Percentiles rank a stretch among this genome's conserved stretches.
These are phyloP conservation scores for Euptelea pleiosperma DNA, from an alignment of 164 flowering plant species.

Conservation along the genomic window DNA sequence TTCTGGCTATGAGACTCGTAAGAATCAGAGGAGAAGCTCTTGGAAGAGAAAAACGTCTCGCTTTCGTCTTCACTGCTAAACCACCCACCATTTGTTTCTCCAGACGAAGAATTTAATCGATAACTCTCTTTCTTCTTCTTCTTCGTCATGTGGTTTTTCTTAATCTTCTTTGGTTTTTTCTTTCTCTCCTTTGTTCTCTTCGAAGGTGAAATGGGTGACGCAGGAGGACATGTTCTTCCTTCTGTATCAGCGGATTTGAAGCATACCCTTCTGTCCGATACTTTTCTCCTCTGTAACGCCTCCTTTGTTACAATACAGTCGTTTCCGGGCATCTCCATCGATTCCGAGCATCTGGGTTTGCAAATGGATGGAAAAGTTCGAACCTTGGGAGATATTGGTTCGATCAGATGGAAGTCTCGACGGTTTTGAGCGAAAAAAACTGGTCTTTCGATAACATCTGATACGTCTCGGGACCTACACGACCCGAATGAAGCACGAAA, in stretches of 20 bases:
- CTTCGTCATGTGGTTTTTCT: constrained; percentile 12
- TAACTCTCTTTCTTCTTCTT: constrained; percentile 5
- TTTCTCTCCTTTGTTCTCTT: constrained; percentile 9
- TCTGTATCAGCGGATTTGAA: constrained; percentile 13
- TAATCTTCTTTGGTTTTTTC: constrained; percentile 2
- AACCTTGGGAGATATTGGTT: constrained; percentile 26
- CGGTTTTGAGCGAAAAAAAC: constrained; percentile 26
- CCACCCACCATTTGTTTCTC: constrained; percentile 24
- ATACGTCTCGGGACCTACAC: constrained; percentile 42
- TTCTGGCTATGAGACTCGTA: constrained; percentile 22
- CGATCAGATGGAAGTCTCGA: constrained; percentile 15
- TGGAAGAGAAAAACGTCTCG: constrained; percentile 47
- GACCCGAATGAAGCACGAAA: constrained; percentile 52
- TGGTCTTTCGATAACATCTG: constrained; percentile 39
- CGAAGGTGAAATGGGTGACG: constrained; percentile 34
- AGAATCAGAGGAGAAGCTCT: constrained; percentile 52
- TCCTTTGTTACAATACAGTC: not conserved
- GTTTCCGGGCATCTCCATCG: not conserved
- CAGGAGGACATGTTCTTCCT: constrained; percentile 45
- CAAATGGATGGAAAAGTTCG: constrained; percentile 38
- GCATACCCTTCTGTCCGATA: constrained; percentile 16
- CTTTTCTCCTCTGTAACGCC: constrained; percentile 23
- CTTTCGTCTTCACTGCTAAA: constrained; percentile 49
- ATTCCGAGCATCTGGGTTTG: constrained; percentile 19
- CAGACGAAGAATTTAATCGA: constrained; percentile 16